Percentiles rank a stretch among this genome's conserved stretches.
Evolutionary conservation across 179 eudicot species (phyloP).

Genomic region (Silene vulgaris): DNA sequence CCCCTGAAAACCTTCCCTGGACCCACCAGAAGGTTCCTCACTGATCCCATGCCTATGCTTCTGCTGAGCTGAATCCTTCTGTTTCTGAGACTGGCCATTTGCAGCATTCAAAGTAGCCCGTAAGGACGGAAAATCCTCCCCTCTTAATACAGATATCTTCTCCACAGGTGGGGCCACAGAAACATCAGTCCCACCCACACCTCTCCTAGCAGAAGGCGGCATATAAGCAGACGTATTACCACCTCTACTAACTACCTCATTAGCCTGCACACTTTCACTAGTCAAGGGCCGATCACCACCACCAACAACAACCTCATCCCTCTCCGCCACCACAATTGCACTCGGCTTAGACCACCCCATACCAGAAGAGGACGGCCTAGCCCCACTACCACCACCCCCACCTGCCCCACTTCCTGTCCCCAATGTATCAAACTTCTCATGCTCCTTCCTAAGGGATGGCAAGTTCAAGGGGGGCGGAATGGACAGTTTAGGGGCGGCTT

Average conservation of each 20-base stretch:
- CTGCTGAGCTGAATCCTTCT: constrained; percentile 51
- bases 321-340: constrained; percentile 41
- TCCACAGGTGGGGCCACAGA: constrained; percentile 28
- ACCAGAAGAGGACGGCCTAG: constrained; percentile 62
- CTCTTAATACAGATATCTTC: constrained; percentile 65
- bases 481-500: constrained; percentile 66
- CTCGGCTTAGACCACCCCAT: constrained; percentile 89
- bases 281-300: constrained; percentile 29
- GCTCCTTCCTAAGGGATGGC: constrained; percentile 91
- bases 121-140: constrained; percentile 92
- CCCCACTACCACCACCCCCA: constrained; percentile 48
- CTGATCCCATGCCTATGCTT: constrained; percentile 45
- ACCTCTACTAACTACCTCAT: constrained; percentile 35
- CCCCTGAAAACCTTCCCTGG: constrained; percentile 34
- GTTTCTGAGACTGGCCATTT: constrained; percentile 57
- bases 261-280: constrained; percentile 32
- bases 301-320: constrained; percentile 27
- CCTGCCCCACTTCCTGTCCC: constrained; percentile 57
- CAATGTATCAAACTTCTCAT: constrained; percentile 67
- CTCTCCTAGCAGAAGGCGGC: constrained; percentile 57
- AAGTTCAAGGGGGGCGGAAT: constrained; percentile 99
- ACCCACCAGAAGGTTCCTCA: constrained; percentile 41
- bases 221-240: constrained; percentile 33
- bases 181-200: constrained; percentile 29
- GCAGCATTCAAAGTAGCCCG: constrained; percentile 62